Evolutionary conservation across 2,329 filamentous ascomycete genomes (phyloP).

Genomic region (Cordyceps farinosa): DNA sequence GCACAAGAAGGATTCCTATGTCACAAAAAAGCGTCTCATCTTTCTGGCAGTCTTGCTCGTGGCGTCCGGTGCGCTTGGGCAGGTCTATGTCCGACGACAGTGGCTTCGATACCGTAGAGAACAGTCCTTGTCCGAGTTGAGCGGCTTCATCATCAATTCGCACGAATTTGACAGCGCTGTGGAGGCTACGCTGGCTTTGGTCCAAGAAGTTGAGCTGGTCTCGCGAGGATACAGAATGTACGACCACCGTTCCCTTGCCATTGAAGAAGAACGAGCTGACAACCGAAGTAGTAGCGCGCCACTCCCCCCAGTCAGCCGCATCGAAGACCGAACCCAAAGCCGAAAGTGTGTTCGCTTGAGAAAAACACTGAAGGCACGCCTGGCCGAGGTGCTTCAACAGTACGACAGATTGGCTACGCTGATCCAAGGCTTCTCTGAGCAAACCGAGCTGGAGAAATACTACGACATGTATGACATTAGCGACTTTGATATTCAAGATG

Average conservation of each 20-base stretch:
- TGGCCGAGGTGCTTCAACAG: conserved; percentile 65
- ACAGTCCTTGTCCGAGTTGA: conserved; percentile 67
- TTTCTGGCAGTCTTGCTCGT: conserved; percentile 50
- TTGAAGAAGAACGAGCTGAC: conserved; percentile 19
- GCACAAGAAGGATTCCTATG: conserved; percentile 41
- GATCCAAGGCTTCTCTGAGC: conserved; percentile 70
- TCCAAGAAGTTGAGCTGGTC: conserved; percentile 94
- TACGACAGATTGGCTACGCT: conserved; percentile 67
- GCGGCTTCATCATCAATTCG: conserved; percentile 66
- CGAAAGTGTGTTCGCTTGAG: conserved; percentile 79
- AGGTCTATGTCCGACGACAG: conserved; percentile 71
- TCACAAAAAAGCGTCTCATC: conserved; percentile 55
- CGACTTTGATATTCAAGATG: conserved; percentile 67
- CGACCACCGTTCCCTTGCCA: conserved; percentile 30
- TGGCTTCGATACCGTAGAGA: conserved; percentile 77
- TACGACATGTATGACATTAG: conserved; percentile 85
- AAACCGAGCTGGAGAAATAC: conserved; percentile 83
- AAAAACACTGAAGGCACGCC: conserved; percentile 66
- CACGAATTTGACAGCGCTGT: conserved; percentile 78
- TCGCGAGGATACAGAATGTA: conserved; percentile 85
- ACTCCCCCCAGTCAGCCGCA: conserved; percentile 83
- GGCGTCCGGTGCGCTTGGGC: conserved; percentile 53
- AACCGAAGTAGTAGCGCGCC: conserved; percentile 66
- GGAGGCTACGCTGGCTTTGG: conserved; percentile 71
- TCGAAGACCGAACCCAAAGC: conserved; percentile 78